Conservation (phyloP, 768 basidiomycete genomes). For the Boletales sp. region DNA sequence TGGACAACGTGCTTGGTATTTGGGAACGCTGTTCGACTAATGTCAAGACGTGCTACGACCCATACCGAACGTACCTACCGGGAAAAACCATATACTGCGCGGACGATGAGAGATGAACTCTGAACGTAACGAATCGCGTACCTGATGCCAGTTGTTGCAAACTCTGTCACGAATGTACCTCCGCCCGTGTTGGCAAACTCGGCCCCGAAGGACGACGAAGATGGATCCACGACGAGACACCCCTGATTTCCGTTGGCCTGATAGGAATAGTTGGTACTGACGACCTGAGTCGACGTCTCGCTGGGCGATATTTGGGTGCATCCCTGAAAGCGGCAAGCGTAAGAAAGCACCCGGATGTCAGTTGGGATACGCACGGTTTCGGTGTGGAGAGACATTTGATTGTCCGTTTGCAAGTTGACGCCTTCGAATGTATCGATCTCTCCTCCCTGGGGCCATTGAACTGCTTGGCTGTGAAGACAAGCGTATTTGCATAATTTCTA, state of each 20-base stretch:
- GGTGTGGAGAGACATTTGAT: conserved; percentile 77
- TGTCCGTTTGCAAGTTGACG: conserved; percentile 62
- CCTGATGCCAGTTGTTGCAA: conserved; percentile 62
- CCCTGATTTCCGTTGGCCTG: conserved; percentile 56
- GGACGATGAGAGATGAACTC: background rate
- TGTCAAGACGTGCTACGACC: background rate
- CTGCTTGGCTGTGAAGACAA: conserved; percentile 39
- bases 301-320: conserved; percentile 50
- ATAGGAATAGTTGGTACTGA: conserved; percentile 59
- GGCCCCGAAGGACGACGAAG: conserved; percentile 55
- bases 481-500: background rate
- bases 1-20: conserved; percentile 46
- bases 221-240: conserved; percentile 58
- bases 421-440: conserved; percentile 84
- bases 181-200: conserved; percentile 65
- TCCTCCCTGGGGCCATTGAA: conserved; percentile 59
- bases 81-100: conserved; percentile 30
- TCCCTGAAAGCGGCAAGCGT: conserved; percentile 30
- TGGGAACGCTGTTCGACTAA: conserved; percentile 27
- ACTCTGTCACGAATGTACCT: conserved; percentile 74
- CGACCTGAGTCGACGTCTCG: conserved; percentile 49
- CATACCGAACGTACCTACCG: conserved; percentile 12
- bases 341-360: background rate
- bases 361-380: conserved; percentile 35
- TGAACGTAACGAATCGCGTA: conserved; percentile 29